Evolutionary conservation across 352 stramenopile genomes (phyloP).

Genomic region (Phytophthora pseudosyringae): DNA sequence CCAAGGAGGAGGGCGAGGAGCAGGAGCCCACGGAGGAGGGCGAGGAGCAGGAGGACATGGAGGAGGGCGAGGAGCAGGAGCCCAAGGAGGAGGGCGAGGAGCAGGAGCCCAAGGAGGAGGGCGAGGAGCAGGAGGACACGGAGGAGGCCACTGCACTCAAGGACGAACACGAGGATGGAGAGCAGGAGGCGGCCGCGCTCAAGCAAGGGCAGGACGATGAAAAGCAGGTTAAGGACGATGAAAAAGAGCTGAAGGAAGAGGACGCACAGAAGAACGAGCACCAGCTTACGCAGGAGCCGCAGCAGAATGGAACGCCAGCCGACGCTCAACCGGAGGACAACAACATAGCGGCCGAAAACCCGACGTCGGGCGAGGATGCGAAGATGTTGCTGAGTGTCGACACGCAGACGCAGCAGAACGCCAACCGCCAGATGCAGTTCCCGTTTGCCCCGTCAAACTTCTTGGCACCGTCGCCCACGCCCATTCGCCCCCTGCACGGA

Average conservation of each 20-base stretch:
- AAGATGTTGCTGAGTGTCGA: constrained; percentile 21
- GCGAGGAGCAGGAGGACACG: not conserved
- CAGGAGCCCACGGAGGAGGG: not conserved
- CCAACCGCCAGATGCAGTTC: constrained; percentile 49
- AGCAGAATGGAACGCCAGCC: not conserved
- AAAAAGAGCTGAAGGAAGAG: constrained; percentile 9
- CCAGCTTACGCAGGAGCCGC: not conserved
- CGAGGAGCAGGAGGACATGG: not conserved
- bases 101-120: not conserved
- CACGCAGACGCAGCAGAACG: constrained; percentile 19
- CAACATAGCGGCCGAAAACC: not conserved
- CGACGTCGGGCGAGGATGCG: not conserved
- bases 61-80: not conserved
- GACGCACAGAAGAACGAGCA: constrained; percentile 9
- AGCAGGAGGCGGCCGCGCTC: not conserved
- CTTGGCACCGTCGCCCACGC: constrained; percentile 68
- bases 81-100: not conserved
- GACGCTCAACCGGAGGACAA: not conserved
- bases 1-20: not conserved
- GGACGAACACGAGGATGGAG: too few relatives aligned
- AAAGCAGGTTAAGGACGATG: constrained; percentile 7
- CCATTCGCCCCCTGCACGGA: constrained; percentile 73
- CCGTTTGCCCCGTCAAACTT: constrained; percentile 70
- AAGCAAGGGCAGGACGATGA: not conserved
- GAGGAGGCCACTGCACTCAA: not conserved